Evolutionary conservation across 73 alveolate genomes (phyloP).

Genomic region (Effrenium voratum): DNA sequence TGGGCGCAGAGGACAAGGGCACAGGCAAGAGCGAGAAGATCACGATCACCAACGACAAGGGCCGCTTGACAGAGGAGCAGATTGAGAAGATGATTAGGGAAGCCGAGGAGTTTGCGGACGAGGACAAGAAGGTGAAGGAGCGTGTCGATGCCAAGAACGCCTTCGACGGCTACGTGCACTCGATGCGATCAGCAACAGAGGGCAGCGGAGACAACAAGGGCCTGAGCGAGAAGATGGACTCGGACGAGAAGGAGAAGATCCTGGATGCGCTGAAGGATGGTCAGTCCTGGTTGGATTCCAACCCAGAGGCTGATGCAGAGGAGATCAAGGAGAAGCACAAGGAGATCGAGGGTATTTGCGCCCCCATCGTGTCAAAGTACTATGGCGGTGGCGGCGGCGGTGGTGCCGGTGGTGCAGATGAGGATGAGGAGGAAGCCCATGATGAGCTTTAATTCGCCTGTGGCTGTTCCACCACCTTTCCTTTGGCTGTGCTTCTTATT

Average conservation of each 20-base stretch:
- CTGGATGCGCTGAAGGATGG: slow-evolving; percentile 97
- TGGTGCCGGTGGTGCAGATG: neutral
- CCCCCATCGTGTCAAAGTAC: slow-evolving; percentile 52
- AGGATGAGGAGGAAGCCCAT: slow-evolving; percentile 47
- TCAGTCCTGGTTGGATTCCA: slow-evolving; percentile 97
- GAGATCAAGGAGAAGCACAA: slow-evolving; percentile 96
- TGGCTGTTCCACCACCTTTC: too few species aligned
- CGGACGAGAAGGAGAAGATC: slow-evolving; percentile 96
- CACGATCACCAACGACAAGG: slow-evolving; percentile 98
- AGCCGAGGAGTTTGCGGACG: slow-evolving; percentile 88
- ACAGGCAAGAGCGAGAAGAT: slow-evolving; percentile 97
- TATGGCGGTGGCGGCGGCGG: slow-evolving; percentile 26
- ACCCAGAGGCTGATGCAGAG: slow-evolving; percentile 96
- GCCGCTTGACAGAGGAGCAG: slow-evolving; percentile 94
- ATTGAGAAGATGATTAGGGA: slow-evolving; percentile 91
- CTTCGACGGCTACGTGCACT: slow-evolving; percentile 96
- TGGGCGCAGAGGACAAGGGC: slow-evolving; percentile 99
- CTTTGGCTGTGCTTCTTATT: too few species aligned
- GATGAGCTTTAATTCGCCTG: slow-evolving; percentile 38
- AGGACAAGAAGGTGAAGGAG: slow-evolving; percentile 95
- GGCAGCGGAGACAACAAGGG: slow-evolving; percentile 95
- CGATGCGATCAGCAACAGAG: slow-evolving; percentile 97
- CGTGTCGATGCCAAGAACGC: slow-evolving; percentile 97
- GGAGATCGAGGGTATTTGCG: slow-evolving; percentile 90
- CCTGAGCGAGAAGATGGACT: slow-evolving; percentile 96